Evolutionary conservation across 352 stramenopile genomes (phyloP).

Genomic region (Aphanomyces astaci): DNA sequence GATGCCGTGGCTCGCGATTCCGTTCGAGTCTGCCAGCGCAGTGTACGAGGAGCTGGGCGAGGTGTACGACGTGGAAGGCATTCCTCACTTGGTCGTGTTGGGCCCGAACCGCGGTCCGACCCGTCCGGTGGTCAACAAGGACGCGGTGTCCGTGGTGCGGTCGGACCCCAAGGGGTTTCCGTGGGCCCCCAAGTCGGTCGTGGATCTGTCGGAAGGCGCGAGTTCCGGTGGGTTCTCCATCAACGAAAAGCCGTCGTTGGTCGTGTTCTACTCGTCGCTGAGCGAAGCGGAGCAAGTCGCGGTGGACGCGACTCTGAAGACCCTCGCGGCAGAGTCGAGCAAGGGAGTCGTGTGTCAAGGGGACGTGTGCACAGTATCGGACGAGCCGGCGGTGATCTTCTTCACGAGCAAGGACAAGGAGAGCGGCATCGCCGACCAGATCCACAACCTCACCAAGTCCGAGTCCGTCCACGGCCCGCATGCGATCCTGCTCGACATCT

Average conservation of each 20-base stretch:
- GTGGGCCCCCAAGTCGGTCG: slow-evolving; percentile 3
- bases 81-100: slow-evolving; percentile 15
- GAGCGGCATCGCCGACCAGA: neutral
- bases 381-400: slow-evolving; percentile 16
- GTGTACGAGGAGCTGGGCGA: slow-evolving; percentile 1
- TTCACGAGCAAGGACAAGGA: slow-evolving; percentile 5
- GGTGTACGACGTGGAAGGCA: slow-evolving; percentile 7
- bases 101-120: neutral
- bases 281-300: neutral
- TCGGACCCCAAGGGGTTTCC: neutral
- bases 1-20: slow-evolving; percentile 19
- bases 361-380: slow-evolving; percentile 7
- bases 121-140: slow-evolving; percentile 14
- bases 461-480: neutral
- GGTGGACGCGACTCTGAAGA: neutral
- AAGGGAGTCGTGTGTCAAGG: neutral
- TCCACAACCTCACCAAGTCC: neutral
- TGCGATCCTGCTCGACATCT: slow-evolving; percentile 6
- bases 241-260: slow-evolving; percentile 7
- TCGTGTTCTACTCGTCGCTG: slow-evolving; percentile 4
- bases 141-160: neutral
- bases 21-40: slow-evolving; percentile 4
- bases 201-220: neutral
- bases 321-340: neutral
- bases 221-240: slow-evolving; percentile 10